phyloP scores from a whole-genome alignment of 208 protist species.

The Leishmania tropica region DNA sequence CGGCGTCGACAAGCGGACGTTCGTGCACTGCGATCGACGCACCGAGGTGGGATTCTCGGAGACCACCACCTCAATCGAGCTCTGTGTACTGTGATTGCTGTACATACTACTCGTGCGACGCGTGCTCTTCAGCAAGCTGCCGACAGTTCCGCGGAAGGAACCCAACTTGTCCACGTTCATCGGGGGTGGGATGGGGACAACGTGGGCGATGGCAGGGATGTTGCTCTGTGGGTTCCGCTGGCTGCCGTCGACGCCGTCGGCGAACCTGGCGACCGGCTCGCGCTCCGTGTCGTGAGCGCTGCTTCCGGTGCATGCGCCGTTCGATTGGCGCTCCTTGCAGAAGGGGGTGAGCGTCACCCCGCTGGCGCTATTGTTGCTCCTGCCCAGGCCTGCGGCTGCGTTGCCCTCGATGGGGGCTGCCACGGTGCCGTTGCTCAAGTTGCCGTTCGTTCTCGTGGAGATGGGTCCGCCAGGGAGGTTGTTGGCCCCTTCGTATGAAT shows the following conservation, averaged over 20 bases:
- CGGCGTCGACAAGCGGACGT: slow-evolving; percentile 2
- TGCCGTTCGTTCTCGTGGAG: not conserved
- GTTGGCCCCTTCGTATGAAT: not conserved
- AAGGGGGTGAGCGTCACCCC: not conserved
- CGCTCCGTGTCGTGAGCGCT: slow-evolving; percentile 3
- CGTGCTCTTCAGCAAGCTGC: not conserved
- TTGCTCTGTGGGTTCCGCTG: not conserved
- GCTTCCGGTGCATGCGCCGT: not conserved
- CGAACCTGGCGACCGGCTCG: slow-evolving; percentile 9
- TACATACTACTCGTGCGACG: not conserved
- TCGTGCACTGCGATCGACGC: slow-evolving; percentile 5
- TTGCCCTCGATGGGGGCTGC: not conserved
- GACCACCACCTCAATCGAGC: not conserved
- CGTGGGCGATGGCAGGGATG: not conserved
- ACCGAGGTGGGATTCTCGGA: not conserved
- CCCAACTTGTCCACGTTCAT: not conserved
- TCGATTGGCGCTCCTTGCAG: not conserved
- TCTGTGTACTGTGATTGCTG: slow-evolving; percentile 6
- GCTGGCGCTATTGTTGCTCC: not conserved
- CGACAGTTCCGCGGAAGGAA: not conserved
- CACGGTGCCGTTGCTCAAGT: not conserved
- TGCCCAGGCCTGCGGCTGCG: not conserved
- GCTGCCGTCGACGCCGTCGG: not conserved
- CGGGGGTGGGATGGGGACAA: slow-evolving; percentile 8
- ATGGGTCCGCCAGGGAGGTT: not conserved